A percentile compares a stretch with the other conserved stretches of the same genome.
These are phyloP conservation scores for Isoetes taiwanensis DNA, from an alignment of 75 land plant species.

Conservation along the genomic window DNA sequence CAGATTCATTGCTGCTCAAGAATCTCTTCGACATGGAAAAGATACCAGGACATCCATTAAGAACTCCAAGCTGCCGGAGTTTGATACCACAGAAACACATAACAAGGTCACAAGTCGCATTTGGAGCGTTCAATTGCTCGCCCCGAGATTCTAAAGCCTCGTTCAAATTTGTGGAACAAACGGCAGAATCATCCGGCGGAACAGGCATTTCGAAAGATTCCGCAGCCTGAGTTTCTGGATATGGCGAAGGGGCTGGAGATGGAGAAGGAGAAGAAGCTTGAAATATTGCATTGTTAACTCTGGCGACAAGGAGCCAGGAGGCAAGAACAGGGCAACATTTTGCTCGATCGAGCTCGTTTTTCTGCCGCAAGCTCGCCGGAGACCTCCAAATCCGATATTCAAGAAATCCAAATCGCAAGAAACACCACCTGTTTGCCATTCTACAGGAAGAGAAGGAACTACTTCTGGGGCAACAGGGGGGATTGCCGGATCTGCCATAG, in stretches of 20 bases:
- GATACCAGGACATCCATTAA: slow-evolving; percentile 17
- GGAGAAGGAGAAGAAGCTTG: slow-evolving; percentile 7
- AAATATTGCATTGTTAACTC: slow-evolving; percentile 41
- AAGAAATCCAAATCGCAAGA: slow-evolving; percentile 56
- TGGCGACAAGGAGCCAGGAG: slow-evolving; percentile 73
- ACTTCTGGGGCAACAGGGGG: no score
- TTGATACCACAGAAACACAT: slow-evolving; percentile 71
- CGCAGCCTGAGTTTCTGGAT: neutral
- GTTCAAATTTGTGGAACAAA: slow-evolving; percentile 46
- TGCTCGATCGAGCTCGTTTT: slow-evolving; percentile 28
- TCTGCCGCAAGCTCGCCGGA: slow-evolving; percentile 41
- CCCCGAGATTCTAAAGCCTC: slow-evolving; percentile 34
- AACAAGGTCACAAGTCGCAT: slow-evolving; percentile 51
- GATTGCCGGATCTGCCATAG: no score
- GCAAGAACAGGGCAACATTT: slow-evolving; percentile 78
- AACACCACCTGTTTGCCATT: no score
- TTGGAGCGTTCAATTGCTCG: slow-evolving; percentile 33
- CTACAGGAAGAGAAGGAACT: no score
- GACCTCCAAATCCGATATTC: slow-evolving; percentile 60
- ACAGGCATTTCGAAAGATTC: slow-evolving; percentile 34
- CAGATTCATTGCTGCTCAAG: slow-evolving; percentile 12
- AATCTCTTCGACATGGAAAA: slow-evolving; percentile 7
- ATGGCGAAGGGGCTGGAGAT: neutral
- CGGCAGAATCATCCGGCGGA: slow-evolving; percentile 61
- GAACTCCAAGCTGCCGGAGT: slow-evolving; percentile 38